These are phyloP conservation scores for Cylindricascospora bacillispora DNA, from an alignment of 1,139 yeast species.

Conservation along the genomic window DNA sequence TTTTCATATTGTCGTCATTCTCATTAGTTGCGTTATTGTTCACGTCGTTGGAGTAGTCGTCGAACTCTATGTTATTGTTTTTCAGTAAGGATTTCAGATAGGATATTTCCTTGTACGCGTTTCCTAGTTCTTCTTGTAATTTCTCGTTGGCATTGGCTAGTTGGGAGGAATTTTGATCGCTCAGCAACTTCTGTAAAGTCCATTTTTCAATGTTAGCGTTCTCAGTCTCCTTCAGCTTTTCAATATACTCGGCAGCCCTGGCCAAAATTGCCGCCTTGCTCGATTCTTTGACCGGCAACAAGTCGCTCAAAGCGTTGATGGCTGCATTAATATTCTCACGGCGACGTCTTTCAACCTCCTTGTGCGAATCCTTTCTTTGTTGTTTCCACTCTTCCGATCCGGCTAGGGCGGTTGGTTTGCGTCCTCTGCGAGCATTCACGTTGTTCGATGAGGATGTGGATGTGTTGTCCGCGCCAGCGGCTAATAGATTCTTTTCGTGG, in stretches of 20 bases:
- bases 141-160: conserved; percentile 66
- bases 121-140: conserved; percentile 65
- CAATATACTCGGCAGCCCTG: conserved; percentile 81
- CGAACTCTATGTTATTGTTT: conserved; percentile 8
- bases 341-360: conserved; percentile 94
- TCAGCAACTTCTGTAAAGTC: conserved; percentile 81
- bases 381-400: conserved; percentile 84
- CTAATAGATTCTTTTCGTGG: conserved; percentile 5
- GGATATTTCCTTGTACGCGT: conserved; percentile 89
- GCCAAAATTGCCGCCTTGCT: conserved; percentile 84
- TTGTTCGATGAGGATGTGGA: too few relatives aligned
- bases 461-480: neutral
- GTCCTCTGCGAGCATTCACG: conserved; percentile 17
- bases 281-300: conserved; percentile 76
- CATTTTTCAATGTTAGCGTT: conserved; percentile 82
- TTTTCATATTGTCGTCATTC: too few relatives aligned
- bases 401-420: conserved; percentile 33
- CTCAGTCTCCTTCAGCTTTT: conserved; percentile 78
- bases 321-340: conserved; percentile 88
- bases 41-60: conserved; percentile 2
- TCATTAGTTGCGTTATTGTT: too few relatives aligned
- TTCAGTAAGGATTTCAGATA: conserved; percentile 45
- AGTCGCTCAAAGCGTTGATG: conserved; percentile 66
- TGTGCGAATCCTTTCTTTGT: conserved; percentile 79
- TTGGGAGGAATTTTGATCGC: conserved; percentile 84